phyloP scores from a whole-genome alignment of 371 early-diverging fungal genomes.

The Fennellomyces sp. region DNA sequence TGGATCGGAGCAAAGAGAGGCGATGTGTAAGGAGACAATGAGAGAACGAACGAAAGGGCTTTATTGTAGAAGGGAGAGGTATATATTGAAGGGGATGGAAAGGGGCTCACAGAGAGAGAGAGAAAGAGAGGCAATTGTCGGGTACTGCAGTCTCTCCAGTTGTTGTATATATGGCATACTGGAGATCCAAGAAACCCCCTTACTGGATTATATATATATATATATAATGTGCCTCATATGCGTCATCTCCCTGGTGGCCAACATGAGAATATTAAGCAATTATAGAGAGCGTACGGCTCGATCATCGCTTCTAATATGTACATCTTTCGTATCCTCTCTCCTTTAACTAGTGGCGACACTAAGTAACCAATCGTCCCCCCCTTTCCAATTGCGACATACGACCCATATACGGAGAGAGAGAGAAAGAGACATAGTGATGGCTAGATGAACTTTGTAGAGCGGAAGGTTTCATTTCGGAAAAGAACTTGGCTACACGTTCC shows the following conservation, averaged over 20 bases:
- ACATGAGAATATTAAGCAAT: background rate
- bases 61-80: conserved; percentile 2
- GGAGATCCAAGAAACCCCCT: background rate
- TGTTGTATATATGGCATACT: background rate
- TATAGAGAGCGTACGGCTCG: too few relatives aligned
- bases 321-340: background rate
- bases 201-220: background rate
- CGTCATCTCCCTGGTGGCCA: conserved; percentile 5
- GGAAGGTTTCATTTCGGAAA: background rate
- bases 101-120: too few relatives aligned
- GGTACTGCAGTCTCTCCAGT: too few relatives aligned
- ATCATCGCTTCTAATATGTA: background rate
- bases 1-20: background rate
- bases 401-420: too few relatives aligned
- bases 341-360: background rate
- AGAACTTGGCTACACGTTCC: background rate
- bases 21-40: background rate
- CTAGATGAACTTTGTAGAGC: background rate
- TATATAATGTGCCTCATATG: background rate
- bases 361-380: too few relatives aligned
- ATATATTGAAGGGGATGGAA: background rate
- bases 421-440: too few relatives aligned
- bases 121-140: background rate
- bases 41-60: background rate
- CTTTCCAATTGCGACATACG: too few relatives aligned